These are phyloP conservation scores for Fusarium liriodendri DNA, from an alignment of 2,329 filamentous ascomycete species.

Conservation along the genomic window DNA sequence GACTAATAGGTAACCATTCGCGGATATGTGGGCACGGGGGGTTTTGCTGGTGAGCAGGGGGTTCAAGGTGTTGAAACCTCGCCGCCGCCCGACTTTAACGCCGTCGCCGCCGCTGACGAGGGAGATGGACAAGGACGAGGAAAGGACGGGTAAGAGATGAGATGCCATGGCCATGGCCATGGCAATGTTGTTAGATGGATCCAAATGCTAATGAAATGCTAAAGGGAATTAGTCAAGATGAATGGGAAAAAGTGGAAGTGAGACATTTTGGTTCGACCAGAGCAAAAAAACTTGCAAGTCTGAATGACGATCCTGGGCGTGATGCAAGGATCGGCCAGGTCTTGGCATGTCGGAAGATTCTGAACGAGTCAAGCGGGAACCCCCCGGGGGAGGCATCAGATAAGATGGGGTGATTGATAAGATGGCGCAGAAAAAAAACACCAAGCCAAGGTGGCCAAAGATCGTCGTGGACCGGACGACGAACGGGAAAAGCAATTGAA, in stretches of 20 bases:
- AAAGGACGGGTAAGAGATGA: not conserved
- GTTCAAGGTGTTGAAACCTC: not conserved
- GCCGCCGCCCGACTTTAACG: not conserved
- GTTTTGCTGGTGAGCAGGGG: not conserved
- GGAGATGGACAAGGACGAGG: not conserved
- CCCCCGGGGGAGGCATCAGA: slow-evolving; percentile 25
- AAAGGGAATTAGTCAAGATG: slow-evolving; percentile 3
- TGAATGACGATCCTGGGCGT: not conserved
- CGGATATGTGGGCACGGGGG: not conserved
- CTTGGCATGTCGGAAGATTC: not conserved
- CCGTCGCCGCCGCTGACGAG: not conserved
- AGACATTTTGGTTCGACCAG: not conserved
- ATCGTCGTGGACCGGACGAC: not conserved
- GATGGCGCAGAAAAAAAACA: slow-evolving; percentile 16
- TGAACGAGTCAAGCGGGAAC: not conserved
- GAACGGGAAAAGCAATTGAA: not conserved
- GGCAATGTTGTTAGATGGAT: not conserved
- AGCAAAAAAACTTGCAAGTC: not conserved
- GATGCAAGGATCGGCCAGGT: slow-evolving; percentile 8
- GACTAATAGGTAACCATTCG: not conserved
- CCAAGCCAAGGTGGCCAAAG: not conserved
- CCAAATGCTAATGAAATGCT: not conserved
- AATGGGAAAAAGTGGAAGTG: not conserved
- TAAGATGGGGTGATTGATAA: slow-evolving; percentile 39
- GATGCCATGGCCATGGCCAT: not conserved